phyloP scores from a whole-genome alignment of 2,329 filamentous ascomycete genomes.

The Cladosporium sp. region DNA sequence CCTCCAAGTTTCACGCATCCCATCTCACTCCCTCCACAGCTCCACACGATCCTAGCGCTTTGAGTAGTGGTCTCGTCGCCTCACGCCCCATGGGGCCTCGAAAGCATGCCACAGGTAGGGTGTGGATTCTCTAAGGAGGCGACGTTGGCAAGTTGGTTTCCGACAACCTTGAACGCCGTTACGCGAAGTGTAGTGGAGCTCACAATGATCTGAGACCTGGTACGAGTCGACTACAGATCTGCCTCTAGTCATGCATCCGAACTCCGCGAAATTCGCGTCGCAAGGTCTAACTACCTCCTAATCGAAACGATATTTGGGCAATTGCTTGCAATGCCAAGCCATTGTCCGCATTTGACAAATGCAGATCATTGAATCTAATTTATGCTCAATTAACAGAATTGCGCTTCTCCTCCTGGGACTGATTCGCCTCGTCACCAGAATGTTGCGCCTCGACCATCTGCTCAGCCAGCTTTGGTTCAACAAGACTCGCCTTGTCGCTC shows the following conservation, averaged over 20 bases:
- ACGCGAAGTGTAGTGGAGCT: neutral
- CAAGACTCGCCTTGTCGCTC: neutral
- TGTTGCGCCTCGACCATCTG: neutral
- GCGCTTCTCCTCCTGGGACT: neutral
- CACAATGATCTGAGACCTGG: neutral
- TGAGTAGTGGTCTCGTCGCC: neutral
- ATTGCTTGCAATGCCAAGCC: neutral
- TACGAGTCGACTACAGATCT: neutral
- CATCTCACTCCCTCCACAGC: neutral
- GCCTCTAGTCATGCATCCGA: conserved; percentile 1
- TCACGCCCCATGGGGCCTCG: neutral
- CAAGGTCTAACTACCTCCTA: neutral
- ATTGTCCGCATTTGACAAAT: neutral
- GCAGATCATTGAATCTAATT: neutral
- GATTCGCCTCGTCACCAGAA: neutral
- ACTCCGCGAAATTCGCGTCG: conserved; percentile 1
- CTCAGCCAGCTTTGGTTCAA: neutral
- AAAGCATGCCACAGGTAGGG: neutral
- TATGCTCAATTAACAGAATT: neutral
- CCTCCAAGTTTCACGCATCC: neutral
- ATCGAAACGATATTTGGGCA: neutral
- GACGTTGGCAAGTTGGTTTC: neutral
- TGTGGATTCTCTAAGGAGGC: no score
- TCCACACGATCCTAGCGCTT: neutral
- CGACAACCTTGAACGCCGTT: neutral